phyloP scores from a whole-genome alignment of 176 grass and related monocot genomes.

The Raddia distichophylla region DNA sequence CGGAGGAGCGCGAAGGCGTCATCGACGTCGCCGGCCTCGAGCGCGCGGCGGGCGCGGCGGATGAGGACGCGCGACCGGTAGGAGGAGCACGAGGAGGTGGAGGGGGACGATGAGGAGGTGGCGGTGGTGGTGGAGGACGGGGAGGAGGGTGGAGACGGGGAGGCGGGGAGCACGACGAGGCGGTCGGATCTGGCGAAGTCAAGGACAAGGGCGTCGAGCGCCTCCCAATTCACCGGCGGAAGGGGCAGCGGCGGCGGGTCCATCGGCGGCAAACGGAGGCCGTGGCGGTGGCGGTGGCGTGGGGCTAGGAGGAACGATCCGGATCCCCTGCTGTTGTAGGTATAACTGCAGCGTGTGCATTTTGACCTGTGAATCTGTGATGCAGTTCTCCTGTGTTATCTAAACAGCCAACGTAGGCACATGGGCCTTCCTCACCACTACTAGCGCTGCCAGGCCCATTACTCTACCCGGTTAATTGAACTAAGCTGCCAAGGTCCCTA shows the following conservation, averaged over 20 bases:
- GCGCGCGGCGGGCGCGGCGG: constrained; percentile 51
- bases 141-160: constrained; percentile 52
- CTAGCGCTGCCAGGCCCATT: too few species aligned
- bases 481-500: constrained; percentile 20
- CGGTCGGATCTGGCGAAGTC: constrained; percentile 78
- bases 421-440: too few species aligned
- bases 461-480: too few species aligned
- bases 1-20: constrained; percentile 73
- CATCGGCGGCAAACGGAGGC: constrained; percentile 44
- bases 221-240: constrained; percentile 71
- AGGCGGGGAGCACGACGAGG: constrained; percentile 39
- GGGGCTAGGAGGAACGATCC: neutral
- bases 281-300: neutral
- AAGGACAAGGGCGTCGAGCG: constrained; percentile 64
- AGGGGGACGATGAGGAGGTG: constrained; percentile 40
- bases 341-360: too few species aligned
- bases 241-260: constrained; percentile 15
- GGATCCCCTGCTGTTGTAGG: too few species aligned
- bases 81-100: constrained; percentile 43
- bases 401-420: too few species aligned
- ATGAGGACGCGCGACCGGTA: constrained; percentile 71
- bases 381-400: too few species aligned
- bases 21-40: constrained; percentile 82
- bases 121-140: constrained; percentile 47
- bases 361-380: too few species aligned